Percentiles rank a stretch among this genome's conserved stretches.
Conservation (phyloP, 441 rosid genomes). For the Codiaeum variegatum region DNA sequence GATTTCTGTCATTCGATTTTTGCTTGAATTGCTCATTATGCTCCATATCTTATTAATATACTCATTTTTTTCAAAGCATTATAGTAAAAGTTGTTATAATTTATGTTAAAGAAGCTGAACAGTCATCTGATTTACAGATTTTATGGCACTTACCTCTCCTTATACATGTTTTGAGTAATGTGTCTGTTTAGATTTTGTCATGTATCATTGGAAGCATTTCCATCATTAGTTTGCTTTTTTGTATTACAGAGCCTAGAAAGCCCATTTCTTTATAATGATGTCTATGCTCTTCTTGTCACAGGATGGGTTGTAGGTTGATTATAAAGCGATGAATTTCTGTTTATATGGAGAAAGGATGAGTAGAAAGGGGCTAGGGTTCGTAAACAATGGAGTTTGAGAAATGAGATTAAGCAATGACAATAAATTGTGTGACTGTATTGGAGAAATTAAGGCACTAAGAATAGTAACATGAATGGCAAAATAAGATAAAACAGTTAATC, state of each 20-base stretch:
- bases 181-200: not conserved
- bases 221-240: not conserved
- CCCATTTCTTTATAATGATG: not conserved
- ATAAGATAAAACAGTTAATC: too few species aligned
- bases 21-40: constrained; percentile 4
- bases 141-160: not conserved
- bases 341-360: too few species aligned
- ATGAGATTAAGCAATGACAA: too few species aligned
- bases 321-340: too few species aligned
- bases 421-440: too few species aligned
- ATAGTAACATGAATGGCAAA: too few species aligned
- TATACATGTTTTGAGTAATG: not conserved
- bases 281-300: not conserved
- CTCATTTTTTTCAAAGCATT: not conserved
- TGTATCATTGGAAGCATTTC: not conserved
- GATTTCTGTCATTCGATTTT: constrained; percentile 6
- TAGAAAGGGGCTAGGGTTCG: too few species aligned
- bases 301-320: too few species aligned
- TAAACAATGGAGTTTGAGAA: too few species aligned
- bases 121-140: not conserved
- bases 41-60: not conserved
- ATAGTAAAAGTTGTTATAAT: not conserved
- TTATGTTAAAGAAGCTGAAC: not conserved
- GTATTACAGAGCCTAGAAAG: not conserved
- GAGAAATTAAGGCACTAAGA: too few species aligned